A percentile compares a stretch with the other conserved stretches of the same genome.
phyloP scores from a whole-genome alignment of 176 grass and related monocot species.

The Raddia guianensis region DNA sequence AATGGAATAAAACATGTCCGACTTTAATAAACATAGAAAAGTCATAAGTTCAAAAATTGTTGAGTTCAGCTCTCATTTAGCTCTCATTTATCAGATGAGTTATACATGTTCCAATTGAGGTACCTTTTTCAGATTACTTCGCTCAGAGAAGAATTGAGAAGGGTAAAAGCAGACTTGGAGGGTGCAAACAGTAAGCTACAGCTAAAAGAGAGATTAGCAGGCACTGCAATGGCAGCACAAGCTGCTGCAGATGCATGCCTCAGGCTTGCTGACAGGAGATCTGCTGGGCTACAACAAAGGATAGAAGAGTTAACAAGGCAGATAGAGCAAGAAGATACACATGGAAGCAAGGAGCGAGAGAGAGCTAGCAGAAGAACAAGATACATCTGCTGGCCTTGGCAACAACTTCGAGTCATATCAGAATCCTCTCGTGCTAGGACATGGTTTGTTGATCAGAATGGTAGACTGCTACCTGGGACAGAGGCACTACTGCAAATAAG shows the following conservation, averaged over 20 bases:
- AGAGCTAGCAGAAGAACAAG: conserved; percentile 44
- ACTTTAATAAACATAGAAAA: background rate
- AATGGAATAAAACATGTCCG: background rate
- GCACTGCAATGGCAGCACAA: conserved; percentile 76
- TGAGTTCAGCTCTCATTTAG: too few species aligned
- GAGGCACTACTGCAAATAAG: conserved; percentile 67
- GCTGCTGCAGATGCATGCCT: conserved; percentile 72
- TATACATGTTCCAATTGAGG: conserved; percentile 24
- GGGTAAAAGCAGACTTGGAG: conserved; percentile 50
- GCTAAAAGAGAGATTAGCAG: conserved; percentile 65
- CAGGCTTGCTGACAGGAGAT: conserved; percentile 74
- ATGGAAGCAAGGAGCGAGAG: conserved; percentile 38
- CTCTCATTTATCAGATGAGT: background rate
- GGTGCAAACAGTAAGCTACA: conserved; percentile 58
- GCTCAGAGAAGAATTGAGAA: conserved; percentile 61
- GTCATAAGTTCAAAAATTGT: conserved; percentile 8
- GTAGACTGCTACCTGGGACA: conserved; percentile 60
- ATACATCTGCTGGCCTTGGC: conserved; percentile 77
- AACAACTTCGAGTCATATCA: conserved; percentile 48
- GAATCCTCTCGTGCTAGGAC: conserved; percentile 43
- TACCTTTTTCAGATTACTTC: conserved; percentile 51
- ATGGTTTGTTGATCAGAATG: conserved; percentile 48
- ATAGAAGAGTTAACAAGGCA: conserved; percentile 82
- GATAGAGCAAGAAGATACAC: conserved; percentile 60
- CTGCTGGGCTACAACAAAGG: conserved; percentile 55